Base-by-base conservation (phyloP, 2,329 filamentous ascomycete species). In the Neopestalotiopsis sp. region DNA sequence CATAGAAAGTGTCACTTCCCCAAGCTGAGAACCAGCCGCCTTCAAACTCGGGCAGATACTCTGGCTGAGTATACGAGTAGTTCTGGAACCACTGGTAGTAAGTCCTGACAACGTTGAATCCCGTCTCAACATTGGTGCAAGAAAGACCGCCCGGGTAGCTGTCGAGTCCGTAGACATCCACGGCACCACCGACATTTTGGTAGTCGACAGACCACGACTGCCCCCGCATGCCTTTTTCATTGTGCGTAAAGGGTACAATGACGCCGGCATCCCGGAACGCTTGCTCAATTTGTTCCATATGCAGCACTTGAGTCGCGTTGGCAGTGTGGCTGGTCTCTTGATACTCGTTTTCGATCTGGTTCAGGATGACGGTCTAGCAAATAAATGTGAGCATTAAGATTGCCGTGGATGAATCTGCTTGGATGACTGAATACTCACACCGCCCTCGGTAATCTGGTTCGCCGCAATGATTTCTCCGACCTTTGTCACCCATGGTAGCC, bases 81-180 rank as follows among this genome's bases (percentile, higher is more conserved):
- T 86, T 84, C n/a, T 83, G 80, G 71, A 89, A 89, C 85, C 86
- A 88, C 70, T 88, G 82, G 69, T 86, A 85, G 72, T 89, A 89
- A 5, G 81, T 87, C 32, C 85, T 81, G 2, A 86, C 80, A 1
- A 88, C 75, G 34, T 79, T 84, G 72, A 87, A 88, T 1, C 85
- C 86, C 6, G 79, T 77, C 59, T 84, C 76, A 0, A 79, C 79
- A 66, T 88, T 86, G 1, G 82, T 85, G 73, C 86, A 88, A 7
- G 83, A 84, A 10, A 85, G 71, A 0, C 85, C 83, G 32, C 82
- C 83, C 0, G 84, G 82, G 67, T 86, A 86, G 53, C 76, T 80
- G 70, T 86, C 84, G 1, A 86, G 71, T 1, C 83, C 84, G 63
- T 86, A 86, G 7, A 86, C 72, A 70, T 88, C 81, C 28, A 88